Percentiles rank a stretch among this genome's conserved stretches.
Evolutionary conservation across 768 basidiomycete species (phyloP).

Genomic region (Russula compacta): DNA sequence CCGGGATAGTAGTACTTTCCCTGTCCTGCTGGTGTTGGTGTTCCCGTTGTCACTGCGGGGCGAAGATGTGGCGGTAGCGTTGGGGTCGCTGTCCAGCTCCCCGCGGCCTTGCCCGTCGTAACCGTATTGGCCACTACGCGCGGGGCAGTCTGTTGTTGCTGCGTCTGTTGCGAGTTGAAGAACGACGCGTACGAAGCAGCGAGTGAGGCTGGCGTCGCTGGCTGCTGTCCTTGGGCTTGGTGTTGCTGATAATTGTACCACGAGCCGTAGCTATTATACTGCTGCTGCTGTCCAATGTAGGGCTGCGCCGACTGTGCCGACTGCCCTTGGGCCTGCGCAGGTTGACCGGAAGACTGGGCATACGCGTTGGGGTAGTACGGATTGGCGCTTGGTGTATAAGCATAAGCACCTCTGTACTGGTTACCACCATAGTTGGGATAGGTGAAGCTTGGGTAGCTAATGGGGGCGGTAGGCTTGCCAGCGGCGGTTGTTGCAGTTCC

Average conservation of each 20-base stretch:
- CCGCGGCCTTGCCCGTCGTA: slow-evolving; percentile 24
- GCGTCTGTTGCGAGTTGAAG: slow-evolving; percentile 27
- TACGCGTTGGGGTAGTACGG: slow-evolving; percentile 27
- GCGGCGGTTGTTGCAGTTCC: slow-evolving; percentile 28
- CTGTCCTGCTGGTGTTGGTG: slow-evolving; percentile 21
- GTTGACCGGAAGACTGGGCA: slow-evolving; percentile 23
- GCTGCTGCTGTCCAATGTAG: slow-evolving; percentile 30
- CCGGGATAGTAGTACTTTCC: slow-evolving; percentile 23
- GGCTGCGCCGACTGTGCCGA: slow-evolving; percentile 30
- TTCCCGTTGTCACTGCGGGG: slow-evolving; percentile 18
- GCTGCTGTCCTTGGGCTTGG: slow-evolving; percentile 32
- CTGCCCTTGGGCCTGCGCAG: slow-evolving; percentile 19
- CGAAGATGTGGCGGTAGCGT: slow-evolving; percentile 38
- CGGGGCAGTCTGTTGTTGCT: slow-evolving; percentile 21
- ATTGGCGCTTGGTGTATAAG: slow-evolving; percentile 31
- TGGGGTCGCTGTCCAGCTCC: slow-evolving; percentile 25
- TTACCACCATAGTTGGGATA: slow-evolving; percentile 24
- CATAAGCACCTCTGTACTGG: slow-evolving; percentile 32
- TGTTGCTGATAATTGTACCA: slow-evolving; percentile 39
- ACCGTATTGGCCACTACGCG: slow-evolving; percentile 52
- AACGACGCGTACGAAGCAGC: slow-evolving; percentile 36
- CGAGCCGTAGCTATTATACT: slow-evolving; percentile 34
- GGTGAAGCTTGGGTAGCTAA: slow-evolving; percentile 22
- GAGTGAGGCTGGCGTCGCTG: slow-evolving; percentile 24
- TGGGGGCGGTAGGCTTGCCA: slow-evolving; percentile 24